Base-by-base conservation (phyloP, 208 protist genomes). In the Acanthamoeba comandoni region DNA sequence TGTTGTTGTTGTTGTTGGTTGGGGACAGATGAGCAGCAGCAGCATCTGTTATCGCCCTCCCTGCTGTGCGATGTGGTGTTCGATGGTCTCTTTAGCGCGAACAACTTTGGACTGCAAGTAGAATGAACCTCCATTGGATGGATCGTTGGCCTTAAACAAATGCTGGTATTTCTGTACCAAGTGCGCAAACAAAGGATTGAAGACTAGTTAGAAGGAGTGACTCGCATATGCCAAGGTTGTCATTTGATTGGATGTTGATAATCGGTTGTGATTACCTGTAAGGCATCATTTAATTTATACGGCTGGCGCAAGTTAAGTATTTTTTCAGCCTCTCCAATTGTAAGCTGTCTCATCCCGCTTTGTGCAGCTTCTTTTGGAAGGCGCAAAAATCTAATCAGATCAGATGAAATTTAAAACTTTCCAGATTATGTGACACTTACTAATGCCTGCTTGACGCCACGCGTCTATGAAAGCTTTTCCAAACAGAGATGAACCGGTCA, bases 41-140 rank as follows among this genome's bases (percentile, higher is more conserved):
- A 24, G 7, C 35, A 12, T 22, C 29, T 39, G 29, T 15, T 60
- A 65, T 65, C 24, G 22, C n/a, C 24, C 24, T 65, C 58, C 19
- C 67, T 75, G 67, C 15, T 86, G 77, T 26, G 77, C 49, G 7
- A 89, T 48, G 60, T 89, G 60, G 13, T 35, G 48, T 29, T 89
- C 80, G 9, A 89, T 13, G 5, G 58, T 49, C 24, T 91, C 85
- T 55, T 80, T 91, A 2, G 85, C 85, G 3, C 85, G 85, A 52
- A 91, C 85, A 49, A 91, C 65, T 57, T 91, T 91, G 49, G 85
- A 91, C 29, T 91, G 85, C 48, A 91, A n/a, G 67, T 91, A 91
- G 52, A 91, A 91, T 2, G 85, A 91, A 12, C 85, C 85, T 11
- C 85, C 85, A 17, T 51, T 64, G 2, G 43, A 43, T 2, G 85